Conservation (phyloP, 345 rosid genomes). For the Corchorus capsularis region DNA sequence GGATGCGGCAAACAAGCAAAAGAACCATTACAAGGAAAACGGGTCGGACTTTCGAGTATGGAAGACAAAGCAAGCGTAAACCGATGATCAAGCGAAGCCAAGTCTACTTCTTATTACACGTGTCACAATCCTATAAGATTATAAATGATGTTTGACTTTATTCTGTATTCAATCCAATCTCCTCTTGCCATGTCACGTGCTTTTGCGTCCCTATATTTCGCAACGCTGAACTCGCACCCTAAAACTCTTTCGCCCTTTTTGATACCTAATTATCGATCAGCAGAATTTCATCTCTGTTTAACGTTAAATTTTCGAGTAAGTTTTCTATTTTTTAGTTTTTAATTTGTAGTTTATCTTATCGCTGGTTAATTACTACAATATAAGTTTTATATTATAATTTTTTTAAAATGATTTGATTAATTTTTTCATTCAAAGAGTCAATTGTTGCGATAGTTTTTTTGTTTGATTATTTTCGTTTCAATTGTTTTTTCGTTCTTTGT, state of each 20-base stretch:
- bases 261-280: slow-evolving; percentile 25
- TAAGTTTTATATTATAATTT: background rate
- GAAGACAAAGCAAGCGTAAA: background rate
- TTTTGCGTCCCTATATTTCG: slow-evolving; percentile 34
- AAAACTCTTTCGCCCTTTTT: background rate
- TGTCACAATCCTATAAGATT: background rate
- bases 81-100: slow-evolving; percentile 17
- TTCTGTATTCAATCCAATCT: background rate
- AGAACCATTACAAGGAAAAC: too few species aligned
- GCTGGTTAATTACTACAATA: too few species aligned
- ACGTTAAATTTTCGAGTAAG: slow-evolving; percentile 28
- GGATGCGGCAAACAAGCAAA: too few species aligned
- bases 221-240: slow-evolving; percentile 34
- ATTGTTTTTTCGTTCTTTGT: slow-evolving; percentile 12
- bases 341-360: too few species aligned
- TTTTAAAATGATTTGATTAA: background rate
- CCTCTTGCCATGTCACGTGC: slow-evolving; percentile 21
- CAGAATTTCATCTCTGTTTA: slow-evolving; percentile 14
- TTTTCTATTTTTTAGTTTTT: background rate
- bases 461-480: slow-evolving; percentile 5
- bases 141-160: slow-evolving; percentile 28
- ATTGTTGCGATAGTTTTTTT: background rate
- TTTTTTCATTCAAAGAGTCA: background rate
- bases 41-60: background rate
- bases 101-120: slow-evolving; percentile 18